Evolutionary conservation across 176 grass and related monocot genomes (phyloP), one percentile per base, ranked within the genome.

Genomic region (Cocos nucifera): DNA sequence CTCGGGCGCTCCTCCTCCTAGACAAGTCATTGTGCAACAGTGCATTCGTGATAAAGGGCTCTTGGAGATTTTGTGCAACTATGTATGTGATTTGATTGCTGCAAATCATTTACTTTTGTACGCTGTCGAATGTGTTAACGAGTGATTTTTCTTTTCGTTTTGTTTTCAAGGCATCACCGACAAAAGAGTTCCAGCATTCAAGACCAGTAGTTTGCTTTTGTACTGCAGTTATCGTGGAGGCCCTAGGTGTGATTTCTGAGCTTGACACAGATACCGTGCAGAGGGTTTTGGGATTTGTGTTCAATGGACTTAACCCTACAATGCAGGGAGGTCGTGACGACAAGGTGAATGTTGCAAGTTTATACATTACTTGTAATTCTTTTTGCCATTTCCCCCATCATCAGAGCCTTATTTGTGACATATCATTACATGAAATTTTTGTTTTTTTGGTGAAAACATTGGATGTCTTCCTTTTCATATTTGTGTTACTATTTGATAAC

Each of bases 181-280:
- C 79, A 60, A 97, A 77, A 80, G 75, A 78, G 53, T 80, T 97
- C 63, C 63, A 73, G 64, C 92, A 87, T 61, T 79, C 84, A 17
- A 82, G 68, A 58, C 69, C 81, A 32, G 81, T 88, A 15, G 57
- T 97, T 67, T 75, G 83, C 73, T 97, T 97, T 77, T 91, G 83
- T 62, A 85, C 78, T 56, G 92, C 87, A 44, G 78, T 97, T 50
- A 75, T 80, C 25, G 87, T 97, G 20, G 92, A 97, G 75, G 83
- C 83, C 67, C 76, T 97, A 62, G 92, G 92, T 63, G 73, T 75
- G 53, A 81, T 91, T 49, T 83, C 83, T 5, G 88, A 80, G 73
- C 66, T 97, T 56, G 92, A 97, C 72, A 85, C 80, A 3, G 84
- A 97, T 85, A 67, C 62, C 65, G 87, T 97, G 54, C 86, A 87